Base-by-base conservation (phyloP, 2,329 filamentous ascomycete genomes). In the Rhytidhysteron rufulum region DNA sequence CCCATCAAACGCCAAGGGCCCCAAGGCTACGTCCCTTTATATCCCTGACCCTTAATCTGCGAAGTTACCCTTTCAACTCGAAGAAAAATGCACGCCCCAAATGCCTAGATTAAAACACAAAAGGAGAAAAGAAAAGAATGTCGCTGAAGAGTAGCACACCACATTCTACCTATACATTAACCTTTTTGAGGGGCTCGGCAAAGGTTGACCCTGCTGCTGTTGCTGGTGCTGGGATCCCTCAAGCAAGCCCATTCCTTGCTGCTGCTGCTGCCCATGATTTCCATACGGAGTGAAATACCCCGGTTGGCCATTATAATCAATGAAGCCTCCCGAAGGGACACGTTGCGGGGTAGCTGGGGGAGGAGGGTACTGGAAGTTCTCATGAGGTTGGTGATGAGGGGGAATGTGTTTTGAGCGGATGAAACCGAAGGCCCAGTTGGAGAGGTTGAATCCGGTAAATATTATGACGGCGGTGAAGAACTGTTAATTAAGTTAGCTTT, bases 371-470 rank as follows among this genome's bases (percentile, higher is more conserved):
- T 34, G 41, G 34, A 35, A 44, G 16, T 10, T 22, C 20, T 59
- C 45, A 42, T 51, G 24, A 17, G 44, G 25, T 35, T 44, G 42
- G 7, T 29, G 42, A n/a, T 49, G 50, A 1, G 43, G 25, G 18
- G 22, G 40, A 17, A 48, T 37, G 21, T 52, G 47, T 47, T 71
- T 70, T 41, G 68, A 63, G 43, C 73, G 66, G 50, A 80, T 73
- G 37, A 77, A 70, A 42, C 72, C 71, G 57, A 82, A 81, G 2
- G 78, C 78, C 59, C 78, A 71, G 57, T 83, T 83, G 41, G 75
- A 77, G 43, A 78, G 67, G 31, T 74, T 71, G 37, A 81, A 73
- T 50, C 74, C 72, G 34, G 69, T 69, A 44, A 76, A 71, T 40
- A 77, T 62, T 38, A 75, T 41, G 36, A 73, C 47, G 29, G 66